phyloP scores from a whole-genome alignment of 2,329 filamentous ascomycete species.

The Cercospora sesami region DNA sequence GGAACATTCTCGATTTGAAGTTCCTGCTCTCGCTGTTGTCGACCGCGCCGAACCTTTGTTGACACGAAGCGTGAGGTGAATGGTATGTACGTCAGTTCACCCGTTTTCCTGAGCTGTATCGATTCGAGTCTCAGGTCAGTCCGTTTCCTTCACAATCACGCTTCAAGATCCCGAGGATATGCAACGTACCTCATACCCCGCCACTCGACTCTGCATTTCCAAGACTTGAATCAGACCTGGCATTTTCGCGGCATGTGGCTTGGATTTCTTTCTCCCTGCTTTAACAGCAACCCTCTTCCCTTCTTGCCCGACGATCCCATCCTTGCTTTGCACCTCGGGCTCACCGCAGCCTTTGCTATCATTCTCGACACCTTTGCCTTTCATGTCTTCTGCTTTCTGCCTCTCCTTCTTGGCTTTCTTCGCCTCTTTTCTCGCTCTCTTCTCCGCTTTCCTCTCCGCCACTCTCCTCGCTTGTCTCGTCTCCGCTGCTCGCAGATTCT shows the following conservation, averaged over 20 bases:
- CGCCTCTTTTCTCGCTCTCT: not conserved
- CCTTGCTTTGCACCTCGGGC: not conserved
- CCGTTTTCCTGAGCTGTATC: conserved; percentile 3
- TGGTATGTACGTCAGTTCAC: not conserved
- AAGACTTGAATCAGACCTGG: not conserved
- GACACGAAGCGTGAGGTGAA: conserved; percentile 10
- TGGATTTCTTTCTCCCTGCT: not conserved
- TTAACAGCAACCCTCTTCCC: not conserved
- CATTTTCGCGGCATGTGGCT: not conserved
- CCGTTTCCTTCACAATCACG: no score
- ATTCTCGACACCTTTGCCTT: not conserved
- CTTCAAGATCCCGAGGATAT: no score
- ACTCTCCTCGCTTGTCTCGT: not conserved
- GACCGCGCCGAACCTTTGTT: not conserved
- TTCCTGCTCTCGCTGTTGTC: not conserved
- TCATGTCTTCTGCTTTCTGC: no score
- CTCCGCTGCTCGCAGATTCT: not conserved
- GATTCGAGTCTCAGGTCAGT: not conserved
- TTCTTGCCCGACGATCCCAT: not conserved
- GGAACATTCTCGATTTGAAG: no score
- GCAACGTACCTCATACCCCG: conserved; percentile 3
- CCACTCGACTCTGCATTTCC: conserved; percentile 7
- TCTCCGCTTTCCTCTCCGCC: not conserved
- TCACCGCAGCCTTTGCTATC: not conserved
- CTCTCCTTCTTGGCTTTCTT: not conserved